Evolutionary conservation across 108 stramenopile species (phyloP).

Genomic region (Aurantiochytrium sp.): DNA sequence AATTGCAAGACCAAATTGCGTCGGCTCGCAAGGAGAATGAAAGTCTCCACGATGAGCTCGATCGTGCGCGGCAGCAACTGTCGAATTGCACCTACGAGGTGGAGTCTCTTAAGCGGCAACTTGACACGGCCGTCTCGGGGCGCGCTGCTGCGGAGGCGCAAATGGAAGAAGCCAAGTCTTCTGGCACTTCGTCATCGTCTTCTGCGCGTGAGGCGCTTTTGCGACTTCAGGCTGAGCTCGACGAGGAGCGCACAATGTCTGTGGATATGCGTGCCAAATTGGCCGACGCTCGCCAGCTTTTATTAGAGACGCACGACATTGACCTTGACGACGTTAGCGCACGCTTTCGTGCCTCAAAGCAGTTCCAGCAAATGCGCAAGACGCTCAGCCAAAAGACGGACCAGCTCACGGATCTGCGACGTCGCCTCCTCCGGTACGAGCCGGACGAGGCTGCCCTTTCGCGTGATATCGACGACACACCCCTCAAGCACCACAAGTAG

Average conservation of each 20-base stretch:
- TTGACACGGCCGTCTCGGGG: background rate
- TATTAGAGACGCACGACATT: background rate
- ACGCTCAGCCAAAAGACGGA: constrained; percentile 14
- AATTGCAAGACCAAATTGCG: background rate
- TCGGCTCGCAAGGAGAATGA: background rate
- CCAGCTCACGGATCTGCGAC: background rate
- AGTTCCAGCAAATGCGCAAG: background rate
- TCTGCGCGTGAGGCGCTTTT: background rate
- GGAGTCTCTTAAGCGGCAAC: background rate
- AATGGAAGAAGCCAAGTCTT: background rate
- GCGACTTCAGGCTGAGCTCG: background rate
- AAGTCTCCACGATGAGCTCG: background rate
- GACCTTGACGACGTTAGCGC: background rate
- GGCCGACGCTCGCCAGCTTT: background rate
- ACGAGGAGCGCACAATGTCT: background rate
- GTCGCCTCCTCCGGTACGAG: background rate
- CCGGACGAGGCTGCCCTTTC: background rate
- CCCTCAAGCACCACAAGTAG: background rate
- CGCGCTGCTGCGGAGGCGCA: background rate
- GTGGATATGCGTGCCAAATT: background rate
- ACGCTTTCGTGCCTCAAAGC: background rate
- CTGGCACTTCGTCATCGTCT: background rate
- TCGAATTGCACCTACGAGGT: constrained; percentile 9
- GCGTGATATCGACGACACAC: background rate
- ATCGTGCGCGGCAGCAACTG: background rate